phyloP scores from a whole-genome alignment of 345 rosid species.

The Populus tremula region DNA sequence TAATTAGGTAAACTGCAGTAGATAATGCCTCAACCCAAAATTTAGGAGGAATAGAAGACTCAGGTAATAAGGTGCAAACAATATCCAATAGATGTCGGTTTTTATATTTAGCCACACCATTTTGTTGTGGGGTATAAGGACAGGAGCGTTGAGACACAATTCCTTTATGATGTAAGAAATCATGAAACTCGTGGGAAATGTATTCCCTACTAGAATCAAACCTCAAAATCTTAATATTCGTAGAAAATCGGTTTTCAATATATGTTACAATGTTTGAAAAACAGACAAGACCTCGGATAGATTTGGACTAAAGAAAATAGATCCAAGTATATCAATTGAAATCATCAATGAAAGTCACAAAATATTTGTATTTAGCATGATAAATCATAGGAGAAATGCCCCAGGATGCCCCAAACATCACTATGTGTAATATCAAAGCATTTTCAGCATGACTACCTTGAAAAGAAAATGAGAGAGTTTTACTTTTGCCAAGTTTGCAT shows the following conservation, averaged over 20 bases:
- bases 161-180: neutral
- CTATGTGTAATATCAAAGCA: neutral
- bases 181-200: neutral
- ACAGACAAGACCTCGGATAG: neutral
- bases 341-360: neutral
- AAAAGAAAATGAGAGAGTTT: neutral
- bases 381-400: neutral
- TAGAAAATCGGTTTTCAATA: no score
- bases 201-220: neutral
- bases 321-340: neutral
- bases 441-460: neutral
- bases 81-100: neutral
- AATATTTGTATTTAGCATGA: neutral
- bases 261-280: neutral
- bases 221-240: neutral
- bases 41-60: neutral
- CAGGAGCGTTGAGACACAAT: neutral
- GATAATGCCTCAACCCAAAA: fast-evolving
- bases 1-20: neutral
- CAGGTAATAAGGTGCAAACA: neutral
- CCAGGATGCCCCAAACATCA: neutral
- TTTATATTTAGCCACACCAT: neutral
- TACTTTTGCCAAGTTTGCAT: neutral
- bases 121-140: neutral
- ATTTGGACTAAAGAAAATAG: neutral